A percentile compares a stretch with the other conserved stretches of the same genome.
These are phyloP conservation scores for Hypoxylon sp. DNA, from an alignment of 2,329 filamentous ascomycete species.

Conservation along the genomic window DNA sequence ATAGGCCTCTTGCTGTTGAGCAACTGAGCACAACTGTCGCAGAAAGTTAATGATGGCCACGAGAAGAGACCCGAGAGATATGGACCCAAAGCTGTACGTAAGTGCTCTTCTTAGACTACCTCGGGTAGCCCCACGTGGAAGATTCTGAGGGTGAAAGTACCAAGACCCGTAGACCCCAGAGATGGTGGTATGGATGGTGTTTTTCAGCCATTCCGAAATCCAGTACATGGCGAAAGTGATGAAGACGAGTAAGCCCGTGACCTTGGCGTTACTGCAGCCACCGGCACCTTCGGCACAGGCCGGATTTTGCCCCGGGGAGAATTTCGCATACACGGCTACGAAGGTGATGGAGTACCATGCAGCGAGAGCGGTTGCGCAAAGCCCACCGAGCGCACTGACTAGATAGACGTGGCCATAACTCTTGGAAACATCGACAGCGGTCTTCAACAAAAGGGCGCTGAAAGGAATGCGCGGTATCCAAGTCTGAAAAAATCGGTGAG, in stretches of 20 bases:
- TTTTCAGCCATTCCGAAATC: constrained; percentile 94
- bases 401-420: constrained; percentile 87
- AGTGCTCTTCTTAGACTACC: constrained; percentile 85
- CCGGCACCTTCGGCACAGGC: constrained; percentile 67
- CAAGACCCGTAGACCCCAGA: constrained; percentile 92
- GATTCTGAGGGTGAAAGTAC: constrained; percentile 83
- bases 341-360: constrained; percentile 91
- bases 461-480: constrained; percentile 95
- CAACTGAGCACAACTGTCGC: constrained; percentile 85
- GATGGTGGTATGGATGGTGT: constrained; percentile 89
- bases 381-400: constrained; percentile 85
- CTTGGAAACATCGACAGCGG: constrained; percentile 86
- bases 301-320: constrained; percentile 73
- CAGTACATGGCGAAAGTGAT: constrained; percentile 94
- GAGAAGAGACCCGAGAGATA: constrained; percentile 86
- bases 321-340: constrained; percentile 87
- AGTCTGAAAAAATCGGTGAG: constrained; percentile 54
- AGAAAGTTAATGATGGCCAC: constrained; percentile 90
- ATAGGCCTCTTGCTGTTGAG: constrained; percentile 72
- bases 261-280: constrained; percentile 79
- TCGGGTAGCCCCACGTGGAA: constrained; percentile 83
- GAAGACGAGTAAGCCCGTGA: constrained; percentile 88
- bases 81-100: constrained; percentile 93
- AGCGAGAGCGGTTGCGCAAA: constrained; percentile 80
- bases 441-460: constrained; percentile 89